phyloP scores from a whole-genome alignment of 768 basidiomycete species.

The Lentinula guzmanii region DNA sequence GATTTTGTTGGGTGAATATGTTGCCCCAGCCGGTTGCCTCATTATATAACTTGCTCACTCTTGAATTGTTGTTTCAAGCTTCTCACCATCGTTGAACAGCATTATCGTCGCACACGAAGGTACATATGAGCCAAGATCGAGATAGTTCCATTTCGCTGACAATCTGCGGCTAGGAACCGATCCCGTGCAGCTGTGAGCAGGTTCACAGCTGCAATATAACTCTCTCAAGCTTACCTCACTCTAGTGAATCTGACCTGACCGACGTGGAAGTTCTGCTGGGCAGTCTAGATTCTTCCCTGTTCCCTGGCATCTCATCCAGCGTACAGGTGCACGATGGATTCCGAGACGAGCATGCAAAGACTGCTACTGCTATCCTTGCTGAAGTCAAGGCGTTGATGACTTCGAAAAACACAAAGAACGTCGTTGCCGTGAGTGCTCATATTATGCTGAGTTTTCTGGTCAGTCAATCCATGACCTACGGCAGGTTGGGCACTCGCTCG shows the following conservation, averaged over 20 bases:
- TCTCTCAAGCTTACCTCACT: neutral
- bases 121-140: constrained; percentile 35
- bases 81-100: constrained; percentile 29
- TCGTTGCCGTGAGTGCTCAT: constrained; percentile 21
- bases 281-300: constrained; percentile 27
- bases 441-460: neutral
- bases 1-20: constrained; percentile 3
- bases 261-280: constrained; percentile 26
- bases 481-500: constrained; percentile 27
- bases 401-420: constrained; percentile 20
- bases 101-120: constrained; percentile 43
- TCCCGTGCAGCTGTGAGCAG: neutral
- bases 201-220: too few species aligned
- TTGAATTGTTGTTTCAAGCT: constrained; percentile 26
- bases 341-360: constrained; percentile 28
- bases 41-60: too few species aligned
- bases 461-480: neutral
- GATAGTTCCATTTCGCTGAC: neutral
- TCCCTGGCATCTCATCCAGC: constrained; percentile 31
- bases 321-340: constrained; percentile 39
- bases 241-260: constrained; percentile 31
- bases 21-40: neutral
- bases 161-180: neutral
- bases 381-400: constrained; percentile 25
- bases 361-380: constrained; percentile 20